Evolutionary conservation across 768 basidiomycete species (phyloP), one percentile per base, ranked within the genome.

Genomic region (Gloeostereum incarnatum): DNA sequence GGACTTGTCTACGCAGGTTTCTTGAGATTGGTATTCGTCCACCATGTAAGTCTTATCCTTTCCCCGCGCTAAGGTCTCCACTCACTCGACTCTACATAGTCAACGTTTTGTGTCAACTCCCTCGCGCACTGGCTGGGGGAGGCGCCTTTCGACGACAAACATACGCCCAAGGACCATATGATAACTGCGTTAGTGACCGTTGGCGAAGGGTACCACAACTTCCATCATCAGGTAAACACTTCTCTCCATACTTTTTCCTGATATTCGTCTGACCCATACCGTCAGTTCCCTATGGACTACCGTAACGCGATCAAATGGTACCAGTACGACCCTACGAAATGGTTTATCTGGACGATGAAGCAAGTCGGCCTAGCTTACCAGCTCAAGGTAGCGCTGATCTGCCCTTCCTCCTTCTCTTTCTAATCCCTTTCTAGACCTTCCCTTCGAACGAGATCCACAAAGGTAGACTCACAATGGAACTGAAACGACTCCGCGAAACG

Each of bases 261-360:
- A 9, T 18, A 8, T 18, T 33, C 32, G 17, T 33, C 32, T 33
- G 7, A 8, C n/a, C n/a, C n/a, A n/a, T n/a, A n/a, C n/a, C n/a
- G n/a, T n/a, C 71, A 80, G 52, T 93, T 93, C 75, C 91, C 91
- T 7, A 89, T 89, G 86, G 92, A 96, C 59, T 96, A 91, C 66
- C 76, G 91, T 19, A 93, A 93, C 52, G 91, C 92, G 40, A 89
- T 94, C 70, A 88, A 70, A 58, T 90, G 86, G 86, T 86, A 84
- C 58, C 87, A 90, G 54, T 90, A 88, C 52, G 87, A 90, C 55
- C 88, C 87, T 8, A 90, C 87, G 22, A 90, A 90, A 58, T 92
- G 88, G 88, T 87, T 90, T 65, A 92, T 90, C 61, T 69, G 65
- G 62, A 58, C 60, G 9, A 73, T 70, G 62, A 55, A 73, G 40